Conservation (phyloP, 352 stramenopile genomes). For the Phytophthora agathidicida region DNA sequence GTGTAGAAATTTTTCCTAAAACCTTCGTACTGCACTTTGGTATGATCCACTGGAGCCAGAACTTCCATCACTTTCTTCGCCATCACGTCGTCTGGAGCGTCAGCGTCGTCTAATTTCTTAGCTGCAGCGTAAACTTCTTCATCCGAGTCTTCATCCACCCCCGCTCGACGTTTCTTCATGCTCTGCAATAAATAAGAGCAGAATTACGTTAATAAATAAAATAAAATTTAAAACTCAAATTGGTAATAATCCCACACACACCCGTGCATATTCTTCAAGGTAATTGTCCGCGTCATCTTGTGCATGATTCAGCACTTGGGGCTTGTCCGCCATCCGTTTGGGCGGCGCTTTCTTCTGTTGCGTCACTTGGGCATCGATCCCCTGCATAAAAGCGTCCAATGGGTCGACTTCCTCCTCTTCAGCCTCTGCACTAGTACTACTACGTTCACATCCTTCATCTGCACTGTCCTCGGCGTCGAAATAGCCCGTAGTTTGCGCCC, state of each 20-base stretch:
- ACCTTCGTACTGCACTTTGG: slow-evolving; percentile 72
- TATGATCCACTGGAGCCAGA: slow-evolving; percentile 74
- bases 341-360: slow-evolving; percentile 32
- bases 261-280: slow-evolving; percentile 36
- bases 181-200: slow-evolving; percentile 26
- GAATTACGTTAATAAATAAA: neutral
- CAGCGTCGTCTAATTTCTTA: slow-evolving; percentile 44
- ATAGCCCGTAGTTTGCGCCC: slow-evolving; percentile 53
- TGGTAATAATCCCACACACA: slow-evolving; percentile 17
- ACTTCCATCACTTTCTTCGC: slow-evolving; percentile 76
- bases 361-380: slow-evolving; percentile 79
- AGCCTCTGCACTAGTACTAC: neutral
- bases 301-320: slow-evolving; percentile 41
- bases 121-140: slow-evolving; percentile 80
- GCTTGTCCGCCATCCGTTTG: slow-evolving; percentile 44
- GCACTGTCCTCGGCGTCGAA: slow-evolving; percentile 74
- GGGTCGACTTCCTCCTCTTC: slow-evolving; percentile 75
- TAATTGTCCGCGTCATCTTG: slow-evolving; percentile 41
- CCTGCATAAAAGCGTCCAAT: slow-evolving; percentile 85
- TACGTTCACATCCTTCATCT: slow-evolving; percentile 14
- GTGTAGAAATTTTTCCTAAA: slow-evolving; percentile 87
- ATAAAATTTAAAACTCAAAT: neutral
- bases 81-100: slow-evolving; percentile 36
- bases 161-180: slow-evolving; percentile 41
- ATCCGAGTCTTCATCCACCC: slow-evolving; percentile 57